A percentile compares a stretch with the other conserved stretches of the same genome.
phyloP scores from a whole-genome alignment of 2,329 filamentous ascomycete genomes.

The Pseudogymnoascus sp. region DNA sequence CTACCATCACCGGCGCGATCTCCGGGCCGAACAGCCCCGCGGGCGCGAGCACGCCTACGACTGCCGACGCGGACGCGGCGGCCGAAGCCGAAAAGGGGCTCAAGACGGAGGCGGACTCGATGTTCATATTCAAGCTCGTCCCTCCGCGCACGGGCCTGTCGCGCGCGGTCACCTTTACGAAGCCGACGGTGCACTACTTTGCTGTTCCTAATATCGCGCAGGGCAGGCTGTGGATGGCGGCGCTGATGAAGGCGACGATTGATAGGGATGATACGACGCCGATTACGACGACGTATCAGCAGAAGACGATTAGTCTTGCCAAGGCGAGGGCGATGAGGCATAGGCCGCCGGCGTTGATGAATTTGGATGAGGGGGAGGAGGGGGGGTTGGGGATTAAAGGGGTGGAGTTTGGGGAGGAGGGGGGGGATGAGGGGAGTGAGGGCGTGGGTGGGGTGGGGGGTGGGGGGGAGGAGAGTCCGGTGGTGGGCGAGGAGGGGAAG shows the following conservation, averaged over 20 bases:
- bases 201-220: constrained; percentile 84
- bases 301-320: too few relatives aligned
- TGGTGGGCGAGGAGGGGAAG: neutral
- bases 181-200: constrained; percentile 95
- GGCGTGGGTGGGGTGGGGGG: too few relatives aligned
- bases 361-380: too few relatives aligned
- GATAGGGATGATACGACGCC: constrained; percentile 75
- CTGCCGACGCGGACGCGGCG: constrained; percentile 35
- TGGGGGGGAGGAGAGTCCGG: neutral
- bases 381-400: too few relatives aligned
- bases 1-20: constrained; percentile 81
- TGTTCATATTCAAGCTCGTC: constrained; percentile 97
- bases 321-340: too few relatives aligned
- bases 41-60: constrained; percentile 38
- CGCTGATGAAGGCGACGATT: constrained; percentile 97
- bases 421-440: neutral
- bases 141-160: constrained; percentile 81
- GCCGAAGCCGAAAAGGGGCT: constrained; percentile 31
- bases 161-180: constrained; percentile 92
- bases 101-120: constrained; percentile 47
- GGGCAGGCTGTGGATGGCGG: constrained; percentile 95
- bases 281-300: constrained; percentile 87
- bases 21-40: constrained; percentile 47
- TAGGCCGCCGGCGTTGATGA: too few relatives aligned
- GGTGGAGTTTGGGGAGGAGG: constrained; percentile 60